Conservation (phyloP, 768 basidiomycete species). For the Suillus luteus region DNA sequence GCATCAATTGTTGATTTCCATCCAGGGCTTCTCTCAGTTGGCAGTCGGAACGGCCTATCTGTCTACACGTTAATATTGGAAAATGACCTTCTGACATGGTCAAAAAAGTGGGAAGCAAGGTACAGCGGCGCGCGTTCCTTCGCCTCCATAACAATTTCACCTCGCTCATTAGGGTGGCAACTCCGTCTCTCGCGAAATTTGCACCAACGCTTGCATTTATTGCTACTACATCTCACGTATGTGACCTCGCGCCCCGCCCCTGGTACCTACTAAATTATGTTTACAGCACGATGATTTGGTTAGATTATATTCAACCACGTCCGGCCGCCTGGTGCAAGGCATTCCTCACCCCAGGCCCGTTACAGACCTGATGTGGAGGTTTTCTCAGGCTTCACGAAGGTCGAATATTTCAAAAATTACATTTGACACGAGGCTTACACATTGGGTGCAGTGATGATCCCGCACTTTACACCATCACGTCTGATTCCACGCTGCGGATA, state of each 20-base stretch:
- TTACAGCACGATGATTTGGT: conserved; percentile 58
- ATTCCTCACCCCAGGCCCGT: conserved; percentile 78
- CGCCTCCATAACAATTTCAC: conserved; percentile 17
- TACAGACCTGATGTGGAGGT: conserved; percentile 70
- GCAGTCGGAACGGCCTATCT: conserved; percentile 58
- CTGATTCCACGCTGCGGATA: conserved; percentile 79
- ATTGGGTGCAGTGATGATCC: conserved; percentile 60
- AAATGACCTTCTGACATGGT: conserved; percentile 84
- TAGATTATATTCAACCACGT: conserved; percentile 70
- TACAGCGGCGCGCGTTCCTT: conserved; percentile 35
- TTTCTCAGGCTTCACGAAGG: conserved; percentile 67
- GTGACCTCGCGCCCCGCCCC: conserved; percentile 21
- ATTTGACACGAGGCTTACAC: conserved; percentile 9
- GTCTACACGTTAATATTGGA: conserved; percentile 79
- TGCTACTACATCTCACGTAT: conserved; percentile 61
- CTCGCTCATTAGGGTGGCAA: conserved; percentile 41
- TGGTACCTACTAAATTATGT: conserved; percentile 13
- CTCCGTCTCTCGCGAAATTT: conserved; percentile 58
- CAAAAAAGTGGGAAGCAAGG: conserved; percentile 72
- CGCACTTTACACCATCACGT: conserved; percentile 81
- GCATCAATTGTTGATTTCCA: conserved; percentile 27
- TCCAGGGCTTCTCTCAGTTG: conserved; percentile 77
- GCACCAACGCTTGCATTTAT: conserved; percentile 80
- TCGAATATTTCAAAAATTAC: conserved; percentile 34
- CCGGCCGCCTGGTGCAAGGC: conserved; percentile 65